Evolutionary conservation across 1,284 basidiomycete genomes (phyloP).

Genomic region (Trichosporon coremiiforme): DNA sequence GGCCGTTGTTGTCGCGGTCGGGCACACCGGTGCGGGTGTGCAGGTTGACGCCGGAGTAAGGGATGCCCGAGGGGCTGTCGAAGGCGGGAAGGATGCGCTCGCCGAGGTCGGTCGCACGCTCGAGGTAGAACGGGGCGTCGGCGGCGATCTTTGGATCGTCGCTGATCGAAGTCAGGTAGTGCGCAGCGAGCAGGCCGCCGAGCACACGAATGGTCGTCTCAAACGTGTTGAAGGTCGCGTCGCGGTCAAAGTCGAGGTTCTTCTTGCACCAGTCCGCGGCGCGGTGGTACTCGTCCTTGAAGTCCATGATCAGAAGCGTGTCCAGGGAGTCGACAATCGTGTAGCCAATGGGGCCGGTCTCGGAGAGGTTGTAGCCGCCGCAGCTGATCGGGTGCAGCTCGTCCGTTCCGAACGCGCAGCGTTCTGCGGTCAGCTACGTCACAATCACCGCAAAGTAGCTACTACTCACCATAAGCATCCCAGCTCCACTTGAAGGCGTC

Average conservation of each 20-base stretch:
- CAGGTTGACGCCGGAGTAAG: conserved; percentile 77
- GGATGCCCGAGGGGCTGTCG: conserved; percentile 77
- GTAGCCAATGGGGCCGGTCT: conserved; percentile 78
- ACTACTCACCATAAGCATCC: conserved; percentile 68
- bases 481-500: conserved; percentile 82
- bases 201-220: conserved; percentile 84
- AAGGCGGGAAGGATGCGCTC: conserved; percentile 85
- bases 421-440: conserved; percentile 58
- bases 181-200: conserved; percentile 80
- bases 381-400: conserved; percentile 78
- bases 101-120: conserved; percentile 75
- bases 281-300: conserved; percentile 73
- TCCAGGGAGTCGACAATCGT: conserved; percentile 81
- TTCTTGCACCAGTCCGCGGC: conserved; percentile 77
- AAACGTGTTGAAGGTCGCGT: conserved; percentile 84
- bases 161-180: conserved; percentile 63
- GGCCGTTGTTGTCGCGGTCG: conserved; percentile 66
- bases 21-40: conserved; percentile 66
- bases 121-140: conserved; percentile 69
- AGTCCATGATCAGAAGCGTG: conserved; percentile 81
- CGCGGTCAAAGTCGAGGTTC: conserved; percentile 72
- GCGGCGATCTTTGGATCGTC: conserved; percentile 55
- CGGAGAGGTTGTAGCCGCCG: conserved; percentile 73
- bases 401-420: conserved; percentile 83
- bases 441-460: background rate